Evolutionary conservation across 1,284 basidiomycete genomes (phyloP).

Genomic region (Caloboletus inedulis): DNA sequence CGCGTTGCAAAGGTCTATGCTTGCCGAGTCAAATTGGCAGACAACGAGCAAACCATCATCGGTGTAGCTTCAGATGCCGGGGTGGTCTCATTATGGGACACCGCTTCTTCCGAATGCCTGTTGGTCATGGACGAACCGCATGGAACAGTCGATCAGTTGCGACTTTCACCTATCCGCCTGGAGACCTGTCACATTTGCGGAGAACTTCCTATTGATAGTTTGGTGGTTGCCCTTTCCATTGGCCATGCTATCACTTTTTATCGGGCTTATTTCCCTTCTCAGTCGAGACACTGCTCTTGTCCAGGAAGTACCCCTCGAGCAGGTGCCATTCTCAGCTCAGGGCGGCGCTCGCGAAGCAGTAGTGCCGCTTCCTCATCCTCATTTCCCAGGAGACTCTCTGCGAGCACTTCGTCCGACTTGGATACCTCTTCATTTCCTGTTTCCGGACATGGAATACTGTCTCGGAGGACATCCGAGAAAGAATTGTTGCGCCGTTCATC

Average conservation of each 20-base stretch:
- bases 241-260: slow-evolving; percentile 59
- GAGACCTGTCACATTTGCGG: slow-evolving; percentile 66
- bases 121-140: slow-evolving; percentile 55
- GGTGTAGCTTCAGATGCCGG: slow-evolving; percentile 64
- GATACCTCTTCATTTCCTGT: slow-evolving; percentile 63
- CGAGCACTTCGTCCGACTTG: slow-evolving; percentile 39
- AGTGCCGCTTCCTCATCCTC: slow-evolving; percentile 54
- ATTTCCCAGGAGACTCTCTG: slow-evolving; percentile 43
- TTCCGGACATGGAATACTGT: slow-evolving; percentile 73
- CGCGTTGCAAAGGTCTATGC: slow-evolving; percentile 51
- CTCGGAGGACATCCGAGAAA: slow-evolving; percentile 66
- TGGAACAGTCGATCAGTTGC: slow-evolving; percentile 52
- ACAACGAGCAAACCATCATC: slow-evolving; percentile 50
- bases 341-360: slow-evolving; percentile 56
- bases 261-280: slow-evolving; percentile 56
- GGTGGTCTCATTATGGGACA: slow-evolving; percentile 70
- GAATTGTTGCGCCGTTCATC: slow-evolving; percentile 49
- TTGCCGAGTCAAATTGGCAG: slow-evolving; percentile 49
- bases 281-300: slow-evolving; percentile 64
- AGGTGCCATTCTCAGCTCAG: slow-evolving; percentile 44
- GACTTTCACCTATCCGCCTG: slow-evolving; percentile 47
- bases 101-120: slow-evolving; percentile 55
- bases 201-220: slow-evolving; percentile 59
- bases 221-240: slow-evolving; percentile 61
- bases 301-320: slow-evolving; percentile 46